phyloP scores from a whole-genome alignment of 768 basidiomycete species.

The Pleurotus pulmonarius region DNA sequence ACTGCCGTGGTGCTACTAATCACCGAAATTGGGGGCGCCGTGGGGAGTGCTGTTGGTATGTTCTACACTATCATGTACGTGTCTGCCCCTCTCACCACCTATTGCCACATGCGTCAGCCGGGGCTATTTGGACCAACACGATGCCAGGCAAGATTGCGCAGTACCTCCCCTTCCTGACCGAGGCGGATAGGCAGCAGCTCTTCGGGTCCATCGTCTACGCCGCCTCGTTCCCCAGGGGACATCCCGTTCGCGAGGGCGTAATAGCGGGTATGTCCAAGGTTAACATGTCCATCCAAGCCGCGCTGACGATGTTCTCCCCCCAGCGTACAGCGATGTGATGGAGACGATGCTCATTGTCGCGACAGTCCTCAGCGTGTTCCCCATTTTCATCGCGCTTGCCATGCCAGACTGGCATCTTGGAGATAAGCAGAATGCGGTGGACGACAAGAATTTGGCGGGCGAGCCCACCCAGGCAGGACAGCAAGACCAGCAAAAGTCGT shows the following conservation, averaged over 20 bases:
- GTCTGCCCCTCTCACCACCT: too few species aligned
- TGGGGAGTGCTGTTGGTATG: slow-evolving; percentile 60
- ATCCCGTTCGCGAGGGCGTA: slow-evolving; percentile 62
- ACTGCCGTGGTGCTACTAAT: slow-evolving; percentile 66
- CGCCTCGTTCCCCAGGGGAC: slow-evolving; percentile 39
- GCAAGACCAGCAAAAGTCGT: background rate
- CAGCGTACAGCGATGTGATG: slow-evolving; percentile 57
- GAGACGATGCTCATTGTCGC: slow-evolving; percentile 52
- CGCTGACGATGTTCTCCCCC: too few species aligned
- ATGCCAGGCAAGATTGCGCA: slow-evolving; percentile 62
- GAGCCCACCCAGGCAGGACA: slow-evolving; percentile 14
- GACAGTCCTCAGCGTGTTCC: slow-evolving; percentile 50
- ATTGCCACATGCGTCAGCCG: too few species aligned
- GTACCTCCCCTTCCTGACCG: slow-evolving; percentile 47
- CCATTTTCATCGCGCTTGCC: slow-evolving; percentile 52
- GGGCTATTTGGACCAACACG: slow-evolving; percentile 58
- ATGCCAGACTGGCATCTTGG: slow-evolving; percentile 69
- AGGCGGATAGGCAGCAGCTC: slow-evolving; percentile 38
- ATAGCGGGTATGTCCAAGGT: slow-evolving; percentile 50
- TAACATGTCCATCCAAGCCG: too few species aligned
- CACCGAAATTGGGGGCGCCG: slow-evolving; percentile 65
- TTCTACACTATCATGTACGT: too few species aligned
- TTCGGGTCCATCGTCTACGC: slow-evolving; percentile 58
- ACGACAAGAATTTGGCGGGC: slow-evolving; percentile 32
- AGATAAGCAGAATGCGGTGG: slow-evolving; percentile 69